These are phyloP conservation scores for Ascochyta clinopodiicola DNA, from an alignment of 2,329 filamentous ascomycete genomes.

Conservation along the genomic window DNA sequence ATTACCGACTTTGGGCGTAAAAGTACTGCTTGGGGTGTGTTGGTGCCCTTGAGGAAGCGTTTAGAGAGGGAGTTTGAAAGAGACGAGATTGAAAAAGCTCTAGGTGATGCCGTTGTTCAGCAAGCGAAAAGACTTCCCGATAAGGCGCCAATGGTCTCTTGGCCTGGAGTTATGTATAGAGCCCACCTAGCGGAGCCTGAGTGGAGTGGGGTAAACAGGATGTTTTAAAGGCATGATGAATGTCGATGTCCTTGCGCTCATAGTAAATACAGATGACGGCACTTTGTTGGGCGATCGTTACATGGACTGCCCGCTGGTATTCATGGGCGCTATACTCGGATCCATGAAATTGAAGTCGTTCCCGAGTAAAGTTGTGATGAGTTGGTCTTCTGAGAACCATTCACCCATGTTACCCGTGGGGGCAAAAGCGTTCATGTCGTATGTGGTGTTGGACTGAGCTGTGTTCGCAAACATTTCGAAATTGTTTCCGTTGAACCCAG, in stretches of 20 bases:
- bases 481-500: neutral
- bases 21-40: constrained; percentile 24
- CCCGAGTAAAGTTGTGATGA: constrained; percentile 17
- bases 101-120: constrained; percentile 52
- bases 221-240: constrained; percentile 25
- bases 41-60: constrained; percentile 23
- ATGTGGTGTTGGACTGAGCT: neutral
- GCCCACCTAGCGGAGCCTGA: constrained; percentile 35
- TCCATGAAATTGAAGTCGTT: constrained; percentile 20
- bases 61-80: constrained; percentile 44
- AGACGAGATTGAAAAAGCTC: constrained; percentile 51
- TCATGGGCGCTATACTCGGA: constrained; percentile 8
- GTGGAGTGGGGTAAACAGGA: constrained; percentile 41
- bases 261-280: neutral
- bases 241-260: neutral
- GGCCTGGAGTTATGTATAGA: constrained; percentile 43
- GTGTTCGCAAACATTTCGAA: neutral
- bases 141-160: constrained; percentile 51
- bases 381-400: constrained; percentile 20
- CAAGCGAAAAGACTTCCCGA: constrained; percentile 46
- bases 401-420: constrained; percentile 15
- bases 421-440: constrained; percentile 6
- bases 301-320: constrained; percentile 10
- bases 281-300: neutral
- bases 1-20: constrained; percentile 49